Base-by-base conservation (phyloP, 1,139 yeast genomes). In the Magnusiomyces suaveolens region DNA sequence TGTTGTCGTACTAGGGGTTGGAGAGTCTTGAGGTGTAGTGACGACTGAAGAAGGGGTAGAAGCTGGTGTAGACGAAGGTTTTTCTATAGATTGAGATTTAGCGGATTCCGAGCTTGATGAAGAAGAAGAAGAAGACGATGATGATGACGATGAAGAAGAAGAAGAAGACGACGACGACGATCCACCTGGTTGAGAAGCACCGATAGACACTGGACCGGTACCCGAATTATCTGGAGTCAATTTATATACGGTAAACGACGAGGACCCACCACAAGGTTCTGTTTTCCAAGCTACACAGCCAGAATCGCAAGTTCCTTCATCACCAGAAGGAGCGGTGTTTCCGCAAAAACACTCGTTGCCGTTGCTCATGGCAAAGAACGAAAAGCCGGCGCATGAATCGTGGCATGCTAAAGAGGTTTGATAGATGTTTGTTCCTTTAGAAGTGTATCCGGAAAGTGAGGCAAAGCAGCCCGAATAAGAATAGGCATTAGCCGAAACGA, bases 271-370 rank as follows among this genome's bases (percentile, higher is more conserved):
- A 16, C 59, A 58, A 18, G 46, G 51, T 25, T 39, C 57, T 3
- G 8, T 10, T 3, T 25, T 41, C 20, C 18, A 56, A 16, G 56
- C 59, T 18, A 48, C 59, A 46, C 92, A 84, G 0, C 61, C 54
- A 1, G 63, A 63, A 58, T 68, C 62, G 70, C 92, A 84, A n/a
- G 63, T 52, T 33, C 60, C 61, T 14, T 60, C 63, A 50, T 52
- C 52, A 18, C 66, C 64, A 21, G 69, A 59, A 1, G 95, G 95
- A 21, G 74, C 64, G 0, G 71, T 60, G 57, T 71, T 64, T 57
- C 90, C 86, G 69, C 96, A 87, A 64, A 74, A 80, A 69, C 96
- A 87, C 23, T 71, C 68, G 53, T 72, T 66, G 44, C 88, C 90
- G 46, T 75, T 64, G 20, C 71, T 69, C 48, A 84, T 62, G 6